Conservation (phyloP, 1,284 basidiomycete genomes). For the Chalciporus piperatoides region DNA sequence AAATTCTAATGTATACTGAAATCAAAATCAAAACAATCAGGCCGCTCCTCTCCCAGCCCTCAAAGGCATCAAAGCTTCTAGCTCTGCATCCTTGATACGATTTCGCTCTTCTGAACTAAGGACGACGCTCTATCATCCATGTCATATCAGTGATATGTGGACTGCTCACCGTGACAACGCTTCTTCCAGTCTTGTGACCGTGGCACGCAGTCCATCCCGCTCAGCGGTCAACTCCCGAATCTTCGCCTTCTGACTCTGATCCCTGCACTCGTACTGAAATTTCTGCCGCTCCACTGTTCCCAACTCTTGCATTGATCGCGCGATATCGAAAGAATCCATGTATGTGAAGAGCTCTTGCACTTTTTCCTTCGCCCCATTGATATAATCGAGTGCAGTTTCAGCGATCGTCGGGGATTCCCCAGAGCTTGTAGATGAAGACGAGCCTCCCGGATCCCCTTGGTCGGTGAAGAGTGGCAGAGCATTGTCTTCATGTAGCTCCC, state of each 20-base stretch:
- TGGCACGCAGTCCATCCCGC: slow-evolving; percentile 16
- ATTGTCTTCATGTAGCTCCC: slow-evolving; percentile 9
- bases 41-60: not conserved
- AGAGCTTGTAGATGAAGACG: slow-evolving; percentile 1
- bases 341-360: slow-evolving; percentile 27
- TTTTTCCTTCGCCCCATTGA: slow-evolving; percentile 22
- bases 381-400: slow-evolving; percentile 28
- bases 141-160: not conserved
- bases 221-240: slow-evolving; percentile 24
- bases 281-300: slow-evolving; percentile 24
- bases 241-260: slow-evolving; percentile 23
- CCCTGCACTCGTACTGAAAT: slow-evolving; percentile 24
- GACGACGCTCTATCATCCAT: not conserved
- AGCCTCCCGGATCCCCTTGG: slow-evolving; percentile 10
- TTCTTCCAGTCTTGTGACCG: slow-evolving; percentile 18
- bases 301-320: slow-evolving; percentile 15
- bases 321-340: slow-evolving; percentile 28
- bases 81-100: slow-evolving; percentile 4
- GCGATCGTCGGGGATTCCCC: slow-evolving; percentile 26
- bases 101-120: slow-evolving; percentile 12
- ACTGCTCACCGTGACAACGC: slow-evolving; percentile 16
- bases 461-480: slow-evolving; percentile 21
- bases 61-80: slow-evolving; percentile 1
- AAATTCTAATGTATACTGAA: no score
- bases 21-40: not conserved